Evolutionary conservation across 192 early-diverging fungal species (phyloP).

Genomic region (Coemansia sp.): DNA sequence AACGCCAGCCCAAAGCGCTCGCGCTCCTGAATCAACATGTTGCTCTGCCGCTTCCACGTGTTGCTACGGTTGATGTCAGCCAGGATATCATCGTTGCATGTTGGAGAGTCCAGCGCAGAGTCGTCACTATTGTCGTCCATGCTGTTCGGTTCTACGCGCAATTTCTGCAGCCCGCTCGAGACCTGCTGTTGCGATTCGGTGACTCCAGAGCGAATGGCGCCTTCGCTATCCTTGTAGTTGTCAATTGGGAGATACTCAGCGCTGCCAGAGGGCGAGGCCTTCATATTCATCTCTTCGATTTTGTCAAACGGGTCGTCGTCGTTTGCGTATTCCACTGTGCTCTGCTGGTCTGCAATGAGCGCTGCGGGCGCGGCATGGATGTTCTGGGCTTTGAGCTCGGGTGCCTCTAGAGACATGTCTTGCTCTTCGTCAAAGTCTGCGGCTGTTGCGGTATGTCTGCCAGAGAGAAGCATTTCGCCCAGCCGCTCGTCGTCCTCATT

Average conservation of each 20-base stretch:
- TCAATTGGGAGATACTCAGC: conserved; percentile 51
- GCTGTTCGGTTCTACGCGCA: neutral
- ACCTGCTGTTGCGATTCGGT: neutral
- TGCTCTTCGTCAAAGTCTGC: neutral
- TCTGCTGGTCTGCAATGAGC: conserved; percentile 33
- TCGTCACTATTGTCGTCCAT: conserved; percentile 11
- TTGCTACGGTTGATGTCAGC: conserved; percentile 33
- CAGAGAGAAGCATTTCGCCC: conserved; percentile 36
- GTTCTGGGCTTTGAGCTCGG: conserved; percentile 38
- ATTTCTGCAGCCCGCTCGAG: neutral
- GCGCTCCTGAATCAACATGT: conserved; percentile 42
- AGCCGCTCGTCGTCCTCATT: conserved; percentile 42
- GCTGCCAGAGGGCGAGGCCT: conserved; percentile 34
- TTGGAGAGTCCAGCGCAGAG: conserved; percentile 2
- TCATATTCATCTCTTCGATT: conserved; percentile 43
- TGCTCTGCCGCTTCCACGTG: conserved; percentile 46
- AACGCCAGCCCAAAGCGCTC: conserved; percentile 32
- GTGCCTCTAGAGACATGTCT: conserved; percentile 11
- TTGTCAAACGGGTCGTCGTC: conserved; percentile 44
- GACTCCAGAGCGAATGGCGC: neutral
- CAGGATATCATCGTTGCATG: conserved; percentile 24
- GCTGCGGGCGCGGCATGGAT: conserved; percentile 30
- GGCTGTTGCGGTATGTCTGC: conserved; percentile 7
- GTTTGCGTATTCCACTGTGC: conserved; percentile 13
- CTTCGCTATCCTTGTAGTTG: conserved; percentile 18